Evolutionary conservation across 352 stramenopile species (phyloP).

Genomic region (Pythium chondricola): DNA sequence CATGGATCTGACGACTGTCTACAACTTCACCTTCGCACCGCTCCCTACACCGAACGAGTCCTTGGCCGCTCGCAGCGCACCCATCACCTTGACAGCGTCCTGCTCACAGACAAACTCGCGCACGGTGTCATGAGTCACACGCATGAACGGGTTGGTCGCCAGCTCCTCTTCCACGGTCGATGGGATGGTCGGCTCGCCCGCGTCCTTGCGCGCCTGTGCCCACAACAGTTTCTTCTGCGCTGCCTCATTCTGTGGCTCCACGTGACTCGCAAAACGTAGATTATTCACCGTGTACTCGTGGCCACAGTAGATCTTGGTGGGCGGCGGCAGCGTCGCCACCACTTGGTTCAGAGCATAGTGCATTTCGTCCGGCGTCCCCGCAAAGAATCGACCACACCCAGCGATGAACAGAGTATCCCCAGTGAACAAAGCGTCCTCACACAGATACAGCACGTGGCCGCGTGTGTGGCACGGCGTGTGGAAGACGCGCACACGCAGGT

Average conservation of each 20-base stretch:
- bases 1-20: too few relatives aligned
- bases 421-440: conserved; percentile 78
- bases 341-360: conserved; percentile 76
- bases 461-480: conserved; percentile 91
- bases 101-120: conserved; percentile 41
- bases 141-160: conserved; percentile 80
- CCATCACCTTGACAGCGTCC: conserved; percentile 56
- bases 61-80: conserved; percentile 43
- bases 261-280: conserved; percentile 81
- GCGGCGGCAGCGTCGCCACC: conserved; percentile 51
- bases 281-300: conserved; percentile 94
- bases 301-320: conserved; percentile 84
- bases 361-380: conserved; percentile 79
- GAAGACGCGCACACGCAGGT: conserved; percentile 45
- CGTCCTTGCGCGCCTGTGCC: conserved; percentile 35
- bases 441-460: conserved; percentile 82
- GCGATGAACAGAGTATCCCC: conserved; percentile 91
- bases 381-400: conserved; percentile 87
- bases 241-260: conserved; percentile 83
- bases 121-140: conserved; percentile 38
- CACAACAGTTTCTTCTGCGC: conserved; percentile 61
- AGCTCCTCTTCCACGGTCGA: conserved; percentile 72
- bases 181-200: conserved; percentile 79
- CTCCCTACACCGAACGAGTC: conserved; percentile 58
- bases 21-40: too few relatives aligned